Evolutionary conservation across 495 filamentous ascomycete species (phyloP).

Genomic region (Chaetomium tenue): DNA sequence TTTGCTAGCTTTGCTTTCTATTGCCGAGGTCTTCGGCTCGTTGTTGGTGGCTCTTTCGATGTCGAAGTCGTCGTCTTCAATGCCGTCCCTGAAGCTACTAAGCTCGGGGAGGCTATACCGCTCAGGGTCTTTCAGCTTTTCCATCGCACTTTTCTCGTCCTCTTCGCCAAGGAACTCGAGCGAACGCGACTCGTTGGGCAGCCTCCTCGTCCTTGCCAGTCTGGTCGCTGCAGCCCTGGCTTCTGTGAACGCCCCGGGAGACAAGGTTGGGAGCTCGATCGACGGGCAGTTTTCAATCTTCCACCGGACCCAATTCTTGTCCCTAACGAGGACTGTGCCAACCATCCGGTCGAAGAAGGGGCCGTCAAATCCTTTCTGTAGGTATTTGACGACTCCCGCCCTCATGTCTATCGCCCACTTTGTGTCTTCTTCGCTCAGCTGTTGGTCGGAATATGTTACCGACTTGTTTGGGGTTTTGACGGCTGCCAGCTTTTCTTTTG

Average conservation of each 20-base stretch:
- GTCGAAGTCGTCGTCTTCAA: conserved; percentile 72
- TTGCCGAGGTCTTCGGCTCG: conserved; percentile 63
- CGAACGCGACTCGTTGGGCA: conserved; percentile 67
- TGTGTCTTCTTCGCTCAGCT: conserved; percentile 75
- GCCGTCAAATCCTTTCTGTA: conserved; percentile 71
- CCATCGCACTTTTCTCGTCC: conserved; percentile 45
- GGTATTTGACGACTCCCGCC: conserved; percentile 69
- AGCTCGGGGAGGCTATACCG: conserved; percentile 49
- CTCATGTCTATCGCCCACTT: conserved; percentile 78
- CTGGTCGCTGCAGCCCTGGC: conserved; percentile 63
- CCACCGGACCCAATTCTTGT: conserved; percentile 98
- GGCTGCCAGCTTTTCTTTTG: conserved; percentile 71
- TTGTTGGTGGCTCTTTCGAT: conserved; percentile 73
- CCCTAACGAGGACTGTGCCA: conserved; percentile 87
- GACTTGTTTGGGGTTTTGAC: conserved; percentile 72
- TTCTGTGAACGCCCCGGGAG: conserved; percentile 60
- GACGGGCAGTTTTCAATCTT: conserved; percentile 89
- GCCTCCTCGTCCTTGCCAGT: conserved; percentile 62
- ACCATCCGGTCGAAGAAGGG: conserved; percentile 95
- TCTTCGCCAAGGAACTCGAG: conserved; percentile 73
- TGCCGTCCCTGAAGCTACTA: conserved; percentile 53
- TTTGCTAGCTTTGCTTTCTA: conserved; percentile 75
- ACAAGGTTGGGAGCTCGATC: conserved; percentile 72
- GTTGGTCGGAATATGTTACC: conserved; percentile 73
- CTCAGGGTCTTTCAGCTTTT: conserved; percentile 48